Evolutionary conservation across 371 early-diverging fungal species (phyloP).

Genomic region (Mucor sp.): DNA sequence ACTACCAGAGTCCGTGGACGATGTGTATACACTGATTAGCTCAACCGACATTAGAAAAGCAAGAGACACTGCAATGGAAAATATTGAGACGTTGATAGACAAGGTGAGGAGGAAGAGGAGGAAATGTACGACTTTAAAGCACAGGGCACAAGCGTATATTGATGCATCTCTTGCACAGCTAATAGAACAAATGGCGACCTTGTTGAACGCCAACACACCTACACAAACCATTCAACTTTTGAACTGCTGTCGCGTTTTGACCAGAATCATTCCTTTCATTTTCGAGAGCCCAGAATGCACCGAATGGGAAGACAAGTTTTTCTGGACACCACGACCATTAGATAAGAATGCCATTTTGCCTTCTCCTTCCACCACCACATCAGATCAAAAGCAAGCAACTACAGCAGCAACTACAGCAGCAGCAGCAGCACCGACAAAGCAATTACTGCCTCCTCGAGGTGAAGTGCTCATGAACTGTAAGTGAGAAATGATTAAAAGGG

Average conservation of each 20-base stretch:
- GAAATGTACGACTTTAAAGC: not conserved
- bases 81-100: conserved; percentile 66
- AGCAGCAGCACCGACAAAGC: conserved; percentile 10
- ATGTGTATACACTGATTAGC: conserved; percentile 80
- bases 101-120: conserved; percentile 36
- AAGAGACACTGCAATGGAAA: conserved; percentile 69
- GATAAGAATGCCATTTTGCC: conserved; percentile 1
- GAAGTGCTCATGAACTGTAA: conserved; percentile 25
- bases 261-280: conserved; percentile 75
- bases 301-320: conserved; percentile 60
- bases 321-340: conserved; percentile 40
- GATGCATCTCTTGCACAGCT: too few relatives aligned
- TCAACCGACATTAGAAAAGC: conserved; percentile 74
- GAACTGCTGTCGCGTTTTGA: conserved; percentile 77
- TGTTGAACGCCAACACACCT: conserved; percentile 33
- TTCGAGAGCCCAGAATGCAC: conserved; percentile 64
- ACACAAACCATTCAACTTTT: conserved; percentile 55
- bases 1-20: conserved; percentile 77
- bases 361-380: not conserved
- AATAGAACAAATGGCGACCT: conserved; percentile 2
- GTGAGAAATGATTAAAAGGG: not conserved
- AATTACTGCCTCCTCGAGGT: conserved; percentile 19
- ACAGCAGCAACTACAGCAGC: not conserved
- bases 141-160: too few relatives aligned
- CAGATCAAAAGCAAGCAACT: conserved; percentile 11